Evolutionary conservation across 1,139 yeast genomes (phyloP), one percentile per base, ranked within the genome.

Genomic region (Chernovozyma aurita): DNA sequence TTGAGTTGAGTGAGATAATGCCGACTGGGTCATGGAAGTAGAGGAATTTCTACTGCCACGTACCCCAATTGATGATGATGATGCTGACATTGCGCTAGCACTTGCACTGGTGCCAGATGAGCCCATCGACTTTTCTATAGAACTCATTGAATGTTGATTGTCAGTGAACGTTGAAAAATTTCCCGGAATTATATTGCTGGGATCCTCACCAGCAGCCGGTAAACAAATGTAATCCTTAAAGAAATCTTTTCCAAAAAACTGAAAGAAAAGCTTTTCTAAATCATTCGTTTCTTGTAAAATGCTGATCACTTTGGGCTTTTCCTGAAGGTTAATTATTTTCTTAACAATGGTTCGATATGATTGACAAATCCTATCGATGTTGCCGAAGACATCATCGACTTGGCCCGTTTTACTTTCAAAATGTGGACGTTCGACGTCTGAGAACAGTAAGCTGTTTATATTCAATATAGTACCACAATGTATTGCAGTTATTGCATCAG

Each of bases 181-280:
- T 12, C 6, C 6, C 6, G 6, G 5, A 11, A 5, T 12, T 12
- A 5, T n/a, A 6, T 48, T 52, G 37, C 13, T 18, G 3, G 9
- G 11, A 14, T 29, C 36, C 8, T 28, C 39, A 14, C 25, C 32
- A 59, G 53, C n/a, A 4, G 43, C 42, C 4, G 70, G 68, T 27
- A 56, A 58, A 45, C 73, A 65, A 30, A 70, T 59, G 28, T 50
- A 55, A 34, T 64, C 71, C 35, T 60, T 59, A 48, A 70, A 70
- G 43, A 67, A 70, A 43, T 70, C 73, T 36, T 64, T 64, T 3
- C 75, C 75, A 45, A 69, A 70, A 33, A 57, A 53, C 4, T 65
- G 56, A 33, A 60, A 53, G 38, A 69, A 69, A 3, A 61, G 40
- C 39, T 51, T 59, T 44, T 70, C 76, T 35, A 70, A 49, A 28